Evolutionary conservation across 768 basidiomycete species (phyloP), one percentile per base, ranked within the genome.

Genomic region (Hericium alpestre): DNA sequence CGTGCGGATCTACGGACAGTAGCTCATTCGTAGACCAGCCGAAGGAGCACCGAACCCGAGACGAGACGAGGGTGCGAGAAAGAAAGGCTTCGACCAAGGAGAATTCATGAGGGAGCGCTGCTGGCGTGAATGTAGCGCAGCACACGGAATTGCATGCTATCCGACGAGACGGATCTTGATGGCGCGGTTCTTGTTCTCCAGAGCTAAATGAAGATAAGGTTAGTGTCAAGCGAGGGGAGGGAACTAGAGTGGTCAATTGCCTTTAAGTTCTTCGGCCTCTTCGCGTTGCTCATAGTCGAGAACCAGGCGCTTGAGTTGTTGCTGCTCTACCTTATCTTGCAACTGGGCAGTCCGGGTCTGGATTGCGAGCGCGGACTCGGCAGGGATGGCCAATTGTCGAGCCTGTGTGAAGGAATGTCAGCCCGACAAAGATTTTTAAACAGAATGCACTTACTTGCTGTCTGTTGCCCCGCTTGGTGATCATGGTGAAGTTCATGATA

Each of bases 301-400:
- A 3, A 96, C 96, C 18, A 98, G 79, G n/a, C 86, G 83, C 74
- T 99, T 99, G 63, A 99, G 74, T 59, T 97, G 91, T 69, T 98
- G 93, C 64, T 98, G 95, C 67, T 99, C 96, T 7, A 90, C 92
- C 71, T 87, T 90, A 71, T 94, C 93, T 67, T 93, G 93, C 60
- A 90, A 74, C 66, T 97, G 96, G 46, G 96, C 91, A 2, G 88
- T 82, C 32, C 87, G 83, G 1, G 93, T 94, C 65, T 96, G 92
- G 52, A 93, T 78, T 0, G 95, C 96, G 32, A 99, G 76, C 2
- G 92, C 77, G 8, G 95, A 92, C 62, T 82, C 86, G 8, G 90
- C 74, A 10, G 96, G 96, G 46, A 99, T 84, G 50, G 91, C 86
- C 48, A 99, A 77, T 65, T 90, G 83, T n/a, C 90, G 88, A 20